phyloP scores from a whole-genome alignment of 1,284 basidiomycete species.

The Malassezia arunalokei region DNA sequence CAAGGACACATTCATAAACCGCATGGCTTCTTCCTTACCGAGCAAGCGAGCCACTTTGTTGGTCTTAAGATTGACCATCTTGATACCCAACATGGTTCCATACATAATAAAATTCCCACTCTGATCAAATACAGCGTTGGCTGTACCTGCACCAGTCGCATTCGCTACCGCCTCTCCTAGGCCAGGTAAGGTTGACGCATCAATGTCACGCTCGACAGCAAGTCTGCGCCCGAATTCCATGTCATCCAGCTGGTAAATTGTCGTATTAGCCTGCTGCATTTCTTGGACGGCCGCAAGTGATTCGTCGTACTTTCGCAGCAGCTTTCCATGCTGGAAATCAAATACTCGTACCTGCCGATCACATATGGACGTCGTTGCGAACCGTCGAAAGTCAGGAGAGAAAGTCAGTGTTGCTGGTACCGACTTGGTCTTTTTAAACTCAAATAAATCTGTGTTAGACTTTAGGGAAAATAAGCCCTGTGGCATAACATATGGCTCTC shows the following conservation, averaged over 20 bases:
- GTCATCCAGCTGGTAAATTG: constrained; percentile 81
- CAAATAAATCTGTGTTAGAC: constrained; percentile 81
- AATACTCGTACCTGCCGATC: constrained; percentile 89
- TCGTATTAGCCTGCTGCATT: constrained; percentile 65
- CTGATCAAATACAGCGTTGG: constrained; percentile 82
- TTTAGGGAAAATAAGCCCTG: constrained; percentile 76
- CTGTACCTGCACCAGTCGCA: constrained; percentile 23
- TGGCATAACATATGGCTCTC: constrained; percentile 62
- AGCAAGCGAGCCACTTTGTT: constrained; percentile 80
- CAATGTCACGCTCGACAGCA: constrained; percentile 80
- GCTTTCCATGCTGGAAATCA: constrained; percentile 75
- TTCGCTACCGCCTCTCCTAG: constrained; percentile 48
- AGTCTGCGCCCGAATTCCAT: constrained; percentile 98
- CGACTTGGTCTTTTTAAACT: constrained; percentile 87
- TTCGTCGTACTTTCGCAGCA: constrained; percentile 87
- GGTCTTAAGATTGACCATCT: constrained; percentile 87
- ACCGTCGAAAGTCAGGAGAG: constrained; percentile 73
- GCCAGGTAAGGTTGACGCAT: constrained; percentile 54
- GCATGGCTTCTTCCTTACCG: constrained; percentile 85
- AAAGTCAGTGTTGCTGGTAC: constrained; percentile 79
- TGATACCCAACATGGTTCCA: constrained; percentile 83
- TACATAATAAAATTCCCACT: constrained; percentile 87
- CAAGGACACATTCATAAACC: constrained; percentile 75
- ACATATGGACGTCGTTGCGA: constrained; percentile 79
- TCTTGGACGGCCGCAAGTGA: constrained; percentile 80